Base-by-base conservation (phyloP, 768 basidiomycete species). In the Multifurca ochricompacta region DNA sequence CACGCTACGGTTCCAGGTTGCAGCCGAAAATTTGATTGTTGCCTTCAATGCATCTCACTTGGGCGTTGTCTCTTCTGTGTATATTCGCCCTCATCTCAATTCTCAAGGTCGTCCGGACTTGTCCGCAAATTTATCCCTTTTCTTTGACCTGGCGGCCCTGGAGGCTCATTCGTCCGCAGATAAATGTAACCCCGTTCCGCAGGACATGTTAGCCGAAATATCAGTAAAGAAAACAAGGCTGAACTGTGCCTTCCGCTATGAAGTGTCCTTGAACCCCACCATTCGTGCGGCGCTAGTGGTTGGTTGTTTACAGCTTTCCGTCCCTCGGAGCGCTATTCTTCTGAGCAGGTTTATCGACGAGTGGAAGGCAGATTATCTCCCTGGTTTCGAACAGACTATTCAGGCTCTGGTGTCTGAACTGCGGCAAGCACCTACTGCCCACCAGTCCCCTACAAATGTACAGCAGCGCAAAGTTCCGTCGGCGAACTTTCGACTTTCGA, bases 281-380 rank as follows among this genome's bases (percentile, higher is more conserved):
- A 46, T 73, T 21, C 77, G 77, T 11, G 61, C 78, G 13, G 69
- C 75, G 3, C 71, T 79, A 42, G 68, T 70, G 3, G 60, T 82
- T 4, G 71, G 71, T 10, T 71, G 70, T 21, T 62, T 85, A 23
- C 71, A 74, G 27, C 64, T 87, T 40, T 76, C 76, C 51, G 81
- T 92, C 21, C 90, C 90, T 3, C 83, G 89, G 23, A 92, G 89
- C 60, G 89, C 85, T 27, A 73, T 92, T 28, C 80, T 84, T 14
- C 72, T 90, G 4, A 88, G 88, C 66, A 80, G 77, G 34, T 91
- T 91, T 63, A 66, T 85, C 23, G 85, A 90, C 62, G 85, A 90
- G 62, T 93, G 91, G 91, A 74, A 80, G 62, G 78, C 78, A 4
- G 85, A 90, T 61, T 91, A 85, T 62, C 73, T 91, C 28, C 83